A percentile compares a stretch with the other conserved stretches of the same genome.
Evolutionary conservation across 257 asterid genomes (phyloP).

Genomic region (Lycium barbarum): DNA sequence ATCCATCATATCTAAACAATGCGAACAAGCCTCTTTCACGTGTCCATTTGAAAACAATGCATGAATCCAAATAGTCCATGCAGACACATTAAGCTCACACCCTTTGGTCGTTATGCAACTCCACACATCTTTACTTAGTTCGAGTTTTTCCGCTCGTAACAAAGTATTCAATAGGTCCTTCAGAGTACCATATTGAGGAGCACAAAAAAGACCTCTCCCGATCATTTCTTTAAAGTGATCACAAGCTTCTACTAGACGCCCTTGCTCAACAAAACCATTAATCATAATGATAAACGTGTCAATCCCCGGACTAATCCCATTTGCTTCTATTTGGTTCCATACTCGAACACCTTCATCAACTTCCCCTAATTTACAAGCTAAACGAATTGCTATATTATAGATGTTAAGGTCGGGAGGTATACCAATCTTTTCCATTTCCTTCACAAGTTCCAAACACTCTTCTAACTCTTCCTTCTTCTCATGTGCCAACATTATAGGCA

Average conservation of each 20-base stretch:
- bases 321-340: constrained; percentile 72
- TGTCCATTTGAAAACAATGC: constrained; percentile 78
- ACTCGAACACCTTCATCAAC: constrained; percentile 53
- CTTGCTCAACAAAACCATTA: constrained; percentile 69
- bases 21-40: constrained; percentile 87
- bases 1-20: constrained; percentile 92
- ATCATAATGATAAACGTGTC: constrained; percentile 74
- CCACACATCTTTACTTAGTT: constrained; percentile 78
- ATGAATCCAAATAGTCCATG: constrained; percentile 98
- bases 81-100: constrained; percentile 78
- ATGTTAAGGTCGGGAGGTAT: constrained; percentile 63
- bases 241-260: constrained; percentile 74
- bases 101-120: constrained; percentile 72
- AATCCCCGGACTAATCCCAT: constrained; percentile 74
- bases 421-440: constrained; percentile 72
- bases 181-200: constrained; percentile 82
- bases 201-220: constrained; percentile 73
- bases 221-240: constrained; percentile 85
- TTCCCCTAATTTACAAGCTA: constrained; percentile 85
- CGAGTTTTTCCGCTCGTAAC: constrained; percentile 75
- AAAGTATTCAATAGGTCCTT: constrained; percentile 77
- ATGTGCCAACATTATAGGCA: constrained; percentile 80
- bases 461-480: constrained; percentile 89
- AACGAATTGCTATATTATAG: constrained; percentile 64
- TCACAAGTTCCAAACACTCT: constrained; percentile 72